Base-by-base conservation (phyloP, 805 yeast genomes). In the Nakazawaea anatomiae region DNA sequence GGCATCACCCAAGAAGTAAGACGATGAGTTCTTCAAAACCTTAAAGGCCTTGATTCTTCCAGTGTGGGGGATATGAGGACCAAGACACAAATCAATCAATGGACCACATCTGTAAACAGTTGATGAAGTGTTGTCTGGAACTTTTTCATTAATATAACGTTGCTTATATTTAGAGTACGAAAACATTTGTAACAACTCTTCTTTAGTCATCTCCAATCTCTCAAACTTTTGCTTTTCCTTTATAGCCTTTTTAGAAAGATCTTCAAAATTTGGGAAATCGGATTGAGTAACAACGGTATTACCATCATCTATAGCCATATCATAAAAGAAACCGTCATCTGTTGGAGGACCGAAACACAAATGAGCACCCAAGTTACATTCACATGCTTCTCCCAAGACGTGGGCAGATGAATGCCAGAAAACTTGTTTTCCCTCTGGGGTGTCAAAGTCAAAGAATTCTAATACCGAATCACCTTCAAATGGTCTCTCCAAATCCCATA, bases 371-470 rank as follows among this genome's bases (percentile, higher is more conserved):
- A 85, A 76, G 69, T 89, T 94, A 69, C 97, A 86, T 74, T 94
- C 99, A 75, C 96, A 87, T 46, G 97, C 92, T 75, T 94, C 99
- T 72, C 99, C 99, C 60, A 94, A 75, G 50, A 94, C 92, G 72
- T 94, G 99, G 48, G 99, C 99, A 58, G 96, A 87, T 2, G 99
- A 94, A 70, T 94, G 99, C 99, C 99, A 94, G 73, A 94, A 94
- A 36, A 92, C 98, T 57, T 83, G 82, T 67, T 85, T 89, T 70
- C 98, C 99, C 64, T 91, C 97, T n/a, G 87, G 87, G 54, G 89
- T 77, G 39, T 89, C 96, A 62, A 94, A 94, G 66, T 91, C 97
- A 65, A 89, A 80, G 62, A 90, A 85, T 67, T 89, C 94, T 56
- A 94, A 74, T 29, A 72, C 67, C 53, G 79, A 75, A 54, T 80